Percentiles rank a stretch among this genome's conserved stretches.
Evolutionary conservation across 2,329 filamentous ascomycete species (phyloP).

Genomic region (Clarireedia sp.): DNA sequence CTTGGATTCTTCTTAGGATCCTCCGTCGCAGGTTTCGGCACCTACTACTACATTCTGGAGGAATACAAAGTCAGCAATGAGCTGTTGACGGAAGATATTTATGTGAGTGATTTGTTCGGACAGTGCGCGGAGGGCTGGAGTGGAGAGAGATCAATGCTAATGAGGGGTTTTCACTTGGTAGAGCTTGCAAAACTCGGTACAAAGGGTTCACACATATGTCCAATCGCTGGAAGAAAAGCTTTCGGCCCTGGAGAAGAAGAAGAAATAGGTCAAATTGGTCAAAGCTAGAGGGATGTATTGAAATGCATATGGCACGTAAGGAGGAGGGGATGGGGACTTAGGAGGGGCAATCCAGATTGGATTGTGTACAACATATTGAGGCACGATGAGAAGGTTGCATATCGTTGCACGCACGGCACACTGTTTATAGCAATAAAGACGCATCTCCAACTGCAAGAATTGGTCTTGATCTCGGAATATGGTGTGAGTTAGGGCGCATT

Average conservation of each 20-base stretch:
- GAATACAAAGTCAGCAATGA: slow-evolving; percentile 94
- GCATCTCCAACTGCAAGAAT: background rate
- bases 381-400: background rate
- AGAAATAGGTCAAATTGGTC: slow-evolving; percentile 34
- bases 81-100: slow-evolving; percentile 89
- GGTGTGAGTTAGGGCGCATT: too few relatives aligned
- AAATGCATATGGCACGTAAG: background rate
- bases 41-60: slow-evolving; percentile 88
- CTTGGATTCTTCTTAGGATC: slow-evolving; percentile 88
- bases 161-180: slow-evolving; percentile 31
- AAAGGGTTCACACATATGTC: slow-evolving; percentile 78
- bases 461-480: too few relatives aligned
- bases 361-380: slow-evolving; percentile 5
- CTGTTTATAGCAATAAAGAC: background rate
- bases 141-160: background rate
- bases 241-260: slow-evolving; percentile 60
- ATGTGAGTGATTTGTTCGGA: slow-evolving; percentile 51
- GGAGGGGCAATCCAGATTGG: background rate
- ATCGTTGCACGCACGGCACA: background rate
- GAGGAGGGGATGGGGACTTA: background rate
- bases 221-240: slow-evolving; percentile 74
- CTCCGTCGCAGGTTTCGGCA: slow-evolving; percentile 66
- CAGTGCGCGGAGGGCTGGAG: background rate
- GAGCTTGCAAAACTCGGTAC: slow-evolving; percentile 82
- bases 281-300: background rate